These are phyloP conservation scores for Serendipita vermifera DNA, from an alignment of 768 basidiomycete species.

Conservation along the genomic window DNA sequence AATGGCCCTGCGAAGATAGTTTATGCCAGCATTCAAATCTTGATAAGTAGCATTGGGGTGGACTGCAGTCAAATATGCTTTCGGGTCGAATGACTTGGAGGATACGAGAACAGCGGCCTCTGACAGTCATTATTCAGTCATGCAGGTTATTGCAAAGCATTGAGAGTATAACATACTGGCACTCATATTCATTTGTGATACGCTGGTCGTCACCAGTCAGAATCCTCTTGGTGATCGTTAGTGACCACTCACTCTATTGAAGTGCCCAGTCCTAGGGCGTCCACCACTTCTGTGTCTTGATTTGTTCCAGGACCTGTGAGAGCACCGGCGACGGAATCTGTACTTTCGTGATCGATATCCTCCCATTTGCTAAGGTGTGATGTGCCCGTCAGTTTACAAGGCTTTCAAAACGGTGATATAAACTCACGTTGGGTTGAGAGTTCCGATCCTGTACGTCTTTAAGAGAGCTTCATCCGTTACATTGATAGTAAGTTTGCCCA, in stretches of 20 bases:
- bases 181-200: constrained; percentile 61
- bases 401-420: background rate
- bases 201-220: constrained; percentile 25
- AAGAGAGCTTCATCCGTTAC: constrained; percentile 73
- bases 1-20: constrained; percentile 60
- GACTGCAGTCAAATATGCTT: constrained; percentile 76
- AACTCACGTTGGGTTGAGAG: constrained; percentile 59
- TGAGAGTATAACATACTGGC: constrained; percentile 41
- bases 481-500: constrained; percentile 54
- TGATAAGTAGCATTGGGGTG: constrained; percentile 94
- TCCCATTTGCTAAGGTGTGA: constrained; percentile 57
- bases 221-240: constrained; percentile 9
- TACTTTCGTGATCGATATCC: constrained; percentile 72
- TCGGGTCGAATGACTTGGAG: constrained; percentile 94
- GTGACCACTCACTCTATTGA: constrained; percentile 29
- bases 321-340: constrained; percentile 59
- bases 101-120: constrained; percentile 73
- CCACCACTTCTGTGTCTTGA: constrained; percentile 62
- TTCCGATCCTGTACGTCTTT: constrained; percentile 76
- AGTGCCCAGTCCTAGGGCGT: constrained; percentile 43
- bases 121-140: no score
- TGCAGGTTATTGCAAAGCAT: constrained; percentile 8
- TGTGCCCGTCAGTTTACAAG: background rate
- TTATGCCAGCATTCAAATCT: constrained; percentile 69
- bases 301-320: constrained; percentile 48